These are phyloP conservation scores for Lachnellula hyalina DNA, from an alignment of 2,329 filamentous ascomycete species.

Conservation along the genomic window DNA sequence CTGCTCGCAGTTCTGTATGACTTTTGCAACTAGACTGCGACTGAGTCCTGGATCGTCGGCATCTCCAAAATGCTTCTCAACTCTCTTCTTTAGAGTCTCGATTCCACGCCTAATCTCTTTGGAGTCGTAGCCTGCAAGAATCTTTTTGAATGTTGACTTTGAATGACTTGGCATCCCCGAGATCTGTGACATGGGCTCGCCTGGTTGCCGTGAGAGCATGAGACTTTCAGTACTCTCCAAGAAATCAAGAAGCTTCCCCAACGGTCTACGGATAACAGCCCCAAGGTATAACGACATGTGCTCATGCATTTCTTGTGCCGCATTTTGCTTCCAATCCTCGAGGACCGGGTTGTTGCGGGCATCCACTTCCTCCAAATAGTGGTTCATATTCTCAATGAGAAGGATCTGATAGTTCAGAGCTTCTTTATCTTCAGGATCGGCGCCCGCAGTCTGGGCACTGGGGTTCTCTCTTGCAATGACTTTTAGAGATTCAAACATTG, in stretches of 20 bases:
- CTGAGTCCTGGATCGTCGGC: conserved; percentile 62
- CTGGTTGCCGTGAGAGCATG: conserved; percentile 51
- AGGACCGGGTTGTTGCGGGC: conserved; percentile 67
- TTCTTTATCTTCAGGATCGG: conserved; percentile 84
- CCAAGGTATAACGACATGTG: conserved; percentile 85
- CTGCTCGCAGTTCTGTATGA: conserved; percentile 55
- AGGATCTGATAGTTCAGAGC: conserved; percentile 96
- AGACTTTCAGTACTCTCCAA: conserved; percentile 80
- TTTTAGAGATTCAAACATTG: conserved; percentile 96
- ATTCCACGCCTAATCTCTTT: conserved; percentile 89
- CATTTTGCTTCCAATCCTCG: conserved; percentile 76
- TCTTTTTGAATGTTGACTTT: conserved; percentile 78
- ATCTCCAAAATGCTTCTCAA: conserved; percentile 96
- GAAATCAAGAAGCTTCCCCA: conserved; percentile 88
- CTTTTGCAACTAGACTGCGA: conserved; percentile 50
- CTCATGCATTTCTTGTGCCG: conserved; percentile 72
- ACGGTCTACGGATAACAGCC: conserved; percentile 79
- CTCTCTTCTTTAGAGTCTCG: conserved; percentile 79
- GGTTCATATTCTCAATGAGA: conserved; percentile 98
- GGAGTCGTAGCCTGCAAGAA: conserved; percentile 71
- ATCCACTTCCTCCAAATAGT: conserved; percentile 90
- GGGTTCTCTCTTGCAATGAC: conserved; percentile 78
- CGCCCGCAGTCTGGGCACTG: conserved; percentile 40
- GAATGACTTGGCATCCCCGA: conserved; percentile 78
- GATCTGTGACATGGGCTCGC: conserved; percentile 58